Evolutionary conservation across 306 rosid genomes (phyloP).

Genomic region (Glycine latifolia): DNA sequence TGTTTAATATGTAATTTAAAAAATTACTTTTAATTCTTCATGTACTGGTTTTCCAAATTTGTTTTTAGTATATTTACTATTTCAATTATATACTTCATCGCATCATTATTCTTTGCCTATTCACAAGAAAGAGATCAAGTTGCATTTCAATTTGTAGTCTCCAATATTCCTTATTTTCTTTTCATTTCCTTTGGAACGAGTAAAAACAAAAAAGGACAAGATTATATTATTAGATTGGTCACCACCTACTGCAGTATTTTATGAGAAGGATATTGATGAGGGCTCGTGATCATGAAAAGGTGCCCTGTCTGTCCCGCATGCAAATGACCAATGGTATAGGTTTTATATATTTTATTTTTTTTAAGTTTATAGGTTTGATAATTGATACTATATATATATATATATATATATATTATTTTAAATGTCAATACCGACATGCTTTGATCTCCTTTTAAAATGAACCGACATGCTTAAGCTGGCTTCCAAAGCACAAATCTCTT

Average conservation of each 20-base stretch:
- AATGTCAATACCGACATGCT: conserved; percentile 36
- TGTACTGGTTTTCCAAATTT: background rate
- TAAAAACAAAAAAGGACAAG: background rate
- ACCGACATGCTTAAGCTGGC: conserved; percentile 38
- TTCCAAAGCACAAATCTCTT: background rate
- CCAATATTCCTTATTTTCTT: background rate
- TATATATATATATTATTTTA: background rate
- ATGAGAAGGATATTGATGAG: background rate
- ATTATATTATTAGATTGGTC: background rate
- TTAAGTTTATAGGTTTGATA: too few species aligned
- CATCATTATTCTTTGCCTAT: background rate
- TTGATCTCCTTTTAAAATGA: background rate
- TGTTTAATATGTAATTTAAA: too few species aligned
- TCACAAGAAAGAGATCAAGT: background rate
- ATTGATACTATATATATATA: background rate
- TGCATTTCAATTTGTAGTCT: background rate
- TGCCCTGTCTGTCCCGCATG: conserved; percentile 28
- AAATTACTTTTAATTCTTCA: background rate
- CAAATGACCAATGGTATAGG: background rate
- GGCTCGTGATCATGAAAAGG: conserved; percentile 18
- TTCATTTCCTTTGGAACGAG: background rate
- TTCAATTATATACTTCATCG: background rate
- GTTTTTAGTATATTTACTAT: background rate
- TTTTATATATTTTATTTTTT: too few species aligned
- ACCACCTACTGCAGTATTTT: conserved; percentile 32